phyloP scores from a whole-genome alignment of 106 monocot genomes.

The Acorus calamus region DNA sequence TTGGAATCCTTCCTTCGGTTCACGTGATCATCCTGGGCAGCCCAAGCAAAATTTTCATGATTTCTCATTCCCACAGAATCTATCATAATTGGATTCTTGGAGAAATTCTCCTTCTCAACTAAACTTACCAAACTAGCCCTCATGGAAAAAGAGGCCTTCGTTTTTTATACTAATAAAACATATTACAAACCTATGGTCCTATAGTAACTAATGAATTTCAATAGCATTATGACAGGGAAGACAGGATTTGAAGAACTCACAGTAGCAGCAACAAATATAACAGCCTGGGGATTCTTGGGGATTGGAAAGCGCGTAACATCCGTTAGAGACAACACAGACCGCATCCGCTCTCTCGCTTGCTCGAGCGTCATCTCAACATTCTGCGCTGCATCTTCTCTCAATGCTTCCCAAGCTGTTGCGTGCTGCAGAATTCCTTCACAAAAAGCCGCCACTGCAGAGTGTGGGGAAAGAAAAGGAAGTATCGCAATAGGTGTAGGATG shows the following conservation, averaged over 20 bases:
- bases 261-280: slow-evolving; percentile 91
- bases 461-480: slow-evolving; percentile 89
- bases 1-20: too few relatives aligned
- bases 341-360: slow-evolving; percentile 75
- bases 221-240: background rate
- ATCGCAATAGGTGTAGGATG: slow-evolving; percentile 87
- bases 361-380: slow-evolving; percentile 67
- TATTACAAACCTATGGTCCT: background rate
- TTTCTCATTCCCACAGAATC: too few relatives aligned
- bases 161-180: too few relatives aligned
- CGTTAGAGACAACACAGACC: slow-evolving; percentile 74
- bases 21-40: too few relatives aligned
- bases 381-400: slow-evolving; percentile 75
- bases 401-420: slow-evolving; percentile 91
- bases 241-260: slow-evolving; percentile 28
- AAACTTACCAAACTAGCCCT: too few relatives aligned
- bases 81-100: too few relatives aligned
- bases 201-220: background rate
- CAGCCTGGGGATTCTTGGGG: slow-evolving; percentile 78
- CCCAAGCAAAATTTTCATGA: too few relatives aligned
- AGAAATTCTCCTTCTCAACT: too few relatives aligned
- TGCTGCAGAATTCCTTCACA: slow-evolving; percentile 89
- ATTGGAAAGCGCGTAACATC: slow-evolving; percentile 93
- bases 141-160: too few relatives aligned
- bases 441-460: slow-evolving; percentile 93